Evolutionary conservation across 2,329 filamentous ascomycete species (phyloP).

Genomic region (Penicillium sp.): DNA sequence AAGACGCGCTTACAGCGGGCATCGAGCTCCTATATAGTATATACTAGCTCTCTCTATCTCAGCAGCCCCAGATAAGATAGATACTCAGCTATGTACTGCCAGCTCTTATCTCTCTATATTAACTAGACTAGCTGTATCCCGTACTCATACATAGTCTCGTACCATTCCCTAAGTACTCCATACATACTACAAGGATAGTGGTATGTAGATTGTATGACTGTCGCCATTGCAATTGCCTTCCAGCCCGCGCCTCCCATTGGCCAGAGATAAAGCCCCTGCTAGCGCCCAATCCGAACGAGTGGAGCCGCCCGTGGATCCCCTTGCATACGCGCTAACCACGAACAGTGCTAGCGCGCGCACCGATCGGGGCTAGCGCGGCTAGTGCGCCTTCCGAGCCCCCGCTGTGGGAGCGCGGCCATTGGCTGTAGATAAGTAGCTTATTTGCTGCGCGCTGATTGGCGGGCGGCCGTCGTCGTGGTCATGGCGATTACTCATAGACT

Average conservation of each 20-base stretch:
- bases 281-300: conserved; percentile 5
- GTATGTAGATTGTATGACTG: not conserved
- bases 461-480: no score
- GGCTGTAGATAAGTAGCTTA: conserved; percentile 14
- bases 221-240: not conserved
- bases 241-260: conserved; percentile 22
- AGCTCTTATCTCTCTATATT: no score
- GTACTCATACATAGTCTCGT: no score
- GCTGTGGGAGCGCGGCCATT: not conserved
- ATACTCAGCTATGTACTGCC: not conserved
- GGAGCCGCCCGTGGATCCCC: not conserved
- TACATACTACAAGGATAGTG: no score
- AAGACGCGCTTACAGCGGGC: conserved; percentile 8
- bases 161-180: no score
- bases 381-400: no score
- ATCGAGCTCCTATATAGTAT: no score
- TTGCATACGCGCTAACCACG: not conserved
- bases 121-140: no score
- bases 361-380: not conserved
- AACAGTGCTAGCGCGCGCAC: not conserved
- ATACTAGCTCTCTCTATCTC: no score
- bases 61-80: no score
- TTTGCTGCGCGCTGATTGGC: not conserved
- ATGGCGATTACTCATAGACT: no score
- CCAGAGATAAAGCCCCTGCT: conserved; percentile 22